Base-by-base conservation (phyloP, 306 rosid species). In the Pueraria montana region DNA sequence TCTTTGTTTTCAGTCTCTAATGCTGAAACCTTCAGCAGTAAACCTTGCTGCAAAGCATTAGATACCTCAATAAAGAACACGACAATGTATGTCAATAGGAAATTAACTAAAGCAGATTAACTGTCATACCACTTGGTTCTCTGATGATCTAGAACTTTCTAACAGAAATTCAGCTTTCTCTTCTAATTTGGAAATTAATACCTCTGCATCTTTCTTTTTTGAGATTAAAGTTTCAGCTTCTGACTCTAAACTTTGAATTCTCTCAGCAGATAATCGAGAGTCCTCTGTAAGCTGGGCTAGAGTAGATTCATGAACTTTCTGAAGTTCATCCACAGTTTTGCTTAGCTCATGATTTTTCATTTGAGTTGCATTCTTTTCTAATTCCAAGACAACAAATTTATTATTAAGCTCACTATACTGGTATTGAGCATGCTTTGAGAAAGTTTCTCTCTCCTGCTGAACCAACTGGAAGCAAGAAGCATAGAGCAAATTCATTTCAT, bases 1-100 rank as follows among this genome's bases (percentile, higher is more conserved):
- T 85, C 85, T 77, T 91, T 88, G 78, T 87, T 91, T 89, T 90
- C 98, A 75, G 84, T 85, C 87, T 89, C 96, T 61, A 91, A 53
- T 78, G 86, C 86, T 38, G 94, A 91, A 72, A 96, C 36, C 89
- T 91, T 91, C 78, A 86, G 89, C 87, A 87, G 86, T 61, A 96
- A 87, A 83, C 78, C 91, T 91, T 91, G 86, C 98, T 96, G 94
- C 86, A 88, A 71, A 72, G 77, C 67, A 80, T 75, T 53, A 80
- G 55, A 75, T 59, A 82, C 77, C 62, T 27, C 76, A 59, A 71
- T 89, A 26, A 91, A 80, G 73, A 76, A 36, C 71, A 50, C 4
- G 81, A 50, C 11, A 76, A n/a, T 50, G 52, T 50, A 75, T 50
- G 36, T 64, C 81, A 75, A 53, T 55, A 82, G 23, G 36, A 10